These are phyloP conservation scores for Pulveroboletus sp. DNA, from an alignment of 768 basidiomycete genomes.

Conservation along the genomic window DNA sequence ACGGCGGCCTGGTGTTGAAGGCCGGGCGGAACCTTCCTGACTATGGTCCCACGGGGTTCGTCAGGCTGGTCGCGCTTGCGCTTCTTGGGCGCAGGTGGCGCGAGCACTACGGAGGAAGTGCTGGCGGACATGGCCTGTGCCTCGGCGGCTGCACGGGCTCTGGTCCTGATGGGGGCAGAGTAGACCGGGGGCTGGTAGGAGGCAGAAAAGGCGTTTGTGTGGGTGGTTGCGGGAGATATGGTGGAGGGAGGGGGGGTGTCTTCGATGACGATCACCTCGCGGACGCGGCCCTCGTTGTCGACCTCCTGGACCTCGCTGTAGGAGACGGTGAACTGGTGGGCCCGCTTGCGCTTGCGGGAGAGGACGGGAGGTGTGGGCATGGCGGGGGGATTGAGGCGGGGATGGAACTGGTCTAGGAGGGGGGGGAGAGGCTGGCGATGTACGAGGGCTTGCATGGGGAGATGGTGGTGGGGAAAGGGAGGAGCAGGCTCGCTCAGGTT, in stretches of 20 bases:
- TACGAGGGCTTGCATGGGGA: conserved; percentile 73
- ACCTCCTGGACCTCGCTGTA: conserved; percentile 88
- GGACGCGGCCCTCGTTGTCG: conserved; percentile 68
- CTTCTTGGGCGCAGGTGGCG: conserved; percentile 76
- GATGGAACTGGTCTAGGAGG: conserved; percentile 58
- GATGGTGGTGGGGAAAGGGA: conserved; percentile 38
- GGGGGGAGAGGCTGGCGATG: conserved; percentile 57
- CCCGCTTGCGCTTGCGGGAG: conserved; percentile 79
- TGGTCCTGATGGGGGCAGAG: conserved; percentile 74
- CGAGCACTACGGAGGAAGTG: conserved; percentile 57
- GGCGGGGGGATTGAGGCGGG: conserved; percentile 48
- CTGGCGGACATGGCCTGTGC: conserved; percentile 71
- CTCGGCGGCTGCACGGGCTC: conserved; percentile 83
- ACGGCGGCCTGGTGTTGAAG: conserved; percentile 49
- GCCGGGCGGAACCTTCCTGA: conserved; percentile 57
- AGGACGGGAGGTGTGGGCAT: conserved; percentile 69
- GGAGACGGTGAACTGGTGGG: conserved; percentile 75
- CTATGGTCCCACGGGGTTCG: conserved; percentile 62
- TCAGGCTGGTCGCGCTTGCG: conserved; percentile 75
- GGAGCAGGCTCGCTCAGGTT: conserved; percentile 33
- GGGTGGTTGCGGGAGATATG: conserved; percentile 68
- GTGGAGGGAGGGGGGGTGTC: conserved; percentile 82
- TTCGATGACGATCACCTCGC: conserved; percentile 90
- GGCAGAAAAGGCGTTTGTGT: conserved; percentile 67
- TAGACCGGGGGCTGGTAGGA: conserved; percentile 77